Base-by-base conservation (phyloP, 306 rosid genomes). In the Phaseolus lunatus region DNA sequence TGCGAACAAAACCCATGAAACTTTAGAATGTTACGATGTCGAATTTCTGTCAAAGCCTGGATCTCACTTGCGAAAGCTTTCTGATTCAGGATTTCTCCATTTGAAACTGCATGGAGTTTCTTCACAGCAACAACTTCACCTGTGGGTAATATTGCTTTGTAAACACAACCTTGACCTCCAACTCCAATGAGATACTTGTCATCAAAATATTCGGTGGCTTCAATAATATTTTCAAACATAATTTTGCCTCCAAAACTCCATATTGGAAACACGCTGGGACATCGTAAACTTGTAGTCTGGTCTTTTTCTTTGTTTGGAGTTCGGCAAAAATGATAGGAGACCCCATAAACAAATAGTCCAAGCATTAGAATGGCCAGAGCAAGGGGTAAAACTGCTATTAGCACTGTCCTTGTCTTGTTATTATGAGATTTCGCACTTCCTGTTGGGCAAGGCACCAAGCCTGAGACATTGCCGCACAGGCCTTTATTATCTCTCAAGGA, bases 91-190 rank as follows among this genome's bases (percentile, higher is more conserved):
- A 24, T 5, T 52, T 63, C 33, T 9, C 11, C 56, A 37, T 52
- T 22, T 15, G 35, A 23, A 1, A 27, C 12, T 22, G 72, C 22
- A 26, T 75, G 66, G 8, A 81, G 71, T 19, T 74, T 58, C 22
- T 59, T 50, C 29, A 70, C 63, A 18, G 76, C 76, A 70, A 70
- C 48, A 10, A 70, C 48, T 70, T 70, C 18, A 11, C 76, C 63
- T 2, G 64, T 50, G 2, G 23, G 29, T 31, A 71, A 71, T 7
- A 1, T 1, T 11, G 64, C 64, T 71, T 13, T 71, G 33, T 71
- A 78, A 9, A 68, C 76, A 43, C 5, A 3, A 26, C 81, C 81
- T 53, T 27, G 66, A 22, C 63, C 63, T 56, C 63, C 63, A 56
- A 22, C n/a, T 7, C 63, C 63, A 22, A 56, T 56, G 63, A 56